phyloP scores from a whole-genome alignment of 495 filamentous ascomycete genomes.

The Chaetomidium leptoderma region DNA sequence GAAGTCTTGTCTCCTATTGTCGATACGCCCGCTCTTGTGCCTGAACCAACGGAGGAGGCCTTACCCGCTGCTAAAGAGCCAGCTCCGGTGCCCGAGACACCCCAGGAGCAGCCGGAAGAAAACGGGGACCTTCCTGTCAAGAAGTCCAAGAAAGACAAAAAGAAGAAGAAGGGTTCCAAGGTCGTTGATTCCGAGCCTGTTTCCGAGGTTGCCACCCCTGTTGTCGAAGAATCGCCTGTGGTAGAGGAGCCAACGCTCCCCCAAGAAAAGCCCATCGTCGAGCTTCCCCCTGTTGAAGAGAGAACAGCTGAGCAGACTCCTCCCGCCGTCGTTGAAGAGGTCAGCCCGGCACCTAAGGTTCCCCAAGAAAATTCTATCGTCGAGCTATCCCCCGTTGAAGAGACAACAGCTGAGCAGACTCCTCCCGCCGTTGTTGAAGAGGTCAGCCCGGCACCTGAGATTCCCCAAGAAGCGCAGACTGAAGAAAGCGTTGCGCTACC shows the following conservation, averaged over 20 bases:
- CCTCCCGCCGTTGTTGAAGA: not conserved
- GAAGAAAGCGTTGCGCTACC: not conserved
- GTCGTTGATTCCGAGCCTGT: slow-evolving; percentile 8
- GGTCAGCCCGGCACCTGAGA: not conserved
- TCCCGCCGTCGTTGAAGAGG: not conserved
- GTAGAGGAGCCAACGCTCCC: not conserved
- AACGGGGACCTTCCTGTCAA: slow-evolving; percentile 3
- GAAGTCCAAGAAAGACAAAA: slow-evolving; percentile 26
- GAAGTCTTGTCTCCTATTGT: no score
- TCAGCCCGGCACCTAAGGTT: not conserved
- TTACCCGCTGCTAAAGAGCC: not conserved
- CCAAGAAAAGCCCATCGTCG: not conserved
- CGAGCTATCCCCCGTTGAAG: not conserved
- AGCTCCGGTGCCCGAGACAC: not conserved
- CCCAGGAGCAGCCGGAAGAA: not conserved
- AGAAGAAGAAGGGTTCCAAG: slow-evolving; percentile 22
- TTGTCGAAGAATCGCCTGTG: not conserved
- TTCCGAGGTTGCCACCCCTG: not conserved
- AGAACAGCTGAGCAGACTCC: not conserved
- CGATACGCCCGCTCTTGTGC: not conserved
- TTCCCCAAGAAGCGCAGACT: not conserved
- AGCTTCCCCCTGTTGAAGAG: not conserved
- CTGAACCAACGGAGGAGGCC: not conserved
- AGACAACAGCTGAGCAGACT: not conserved
- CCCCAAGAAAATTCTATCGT: not conserved